Evolutionary conservation across 805 yeast genomes (phyloP).

Genomic region (Myxozyma vanderwaltii): DNA sequence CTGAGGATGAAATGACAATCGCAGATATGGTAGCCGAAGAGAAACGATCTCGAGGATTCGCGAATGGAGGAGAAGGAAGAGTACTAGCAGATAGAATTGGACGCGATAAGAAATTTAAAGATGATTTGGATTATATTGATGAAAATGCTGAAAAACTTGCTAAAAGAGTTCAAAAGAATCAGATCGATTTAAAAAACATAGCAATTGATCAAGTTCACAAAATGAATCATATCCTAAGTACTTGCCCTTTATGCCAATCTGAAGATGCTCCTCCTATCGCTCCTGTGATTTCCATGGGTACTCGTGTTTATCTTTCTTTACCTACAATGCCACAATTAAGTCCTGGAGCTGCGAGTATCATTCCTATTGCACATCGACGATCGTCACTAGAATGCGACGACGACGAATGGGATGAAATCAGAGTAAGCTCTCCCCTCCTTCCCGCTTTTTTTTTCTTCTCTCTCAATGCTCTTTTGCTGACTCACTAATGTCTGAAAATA

Average conservation of each 20-base stretch:
- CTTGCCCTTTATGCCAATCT: constrained; percentile 46
- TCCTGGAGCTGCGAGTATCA: constrained; percentile 45
- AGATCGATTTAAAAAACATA: constrained; percentile 40
- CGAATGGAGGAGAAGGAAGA: constrained; percentile 34
- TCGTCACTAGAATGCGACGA: constrained; percentile 48
- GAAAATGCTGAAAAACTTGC: constrained; percentile 48
- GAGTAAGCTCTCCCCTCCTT: constrained; percentile 16
- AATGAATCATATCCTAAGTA: constrained; percentile 41
- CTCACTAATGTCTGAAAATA: background rate
- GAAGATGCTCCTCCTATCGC: constrained; percentile 37
- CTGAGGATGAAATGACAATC: constrained; percentile 45
- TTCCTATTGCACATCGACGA: constrained; percentile 47
- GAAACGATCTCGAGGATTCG: constrained; percentile 32
- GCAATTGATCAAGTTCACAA: constrained; percentile 39
- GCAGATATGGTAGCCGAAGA: constrained; percentile 46
- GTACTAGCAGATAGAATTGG: constrained; percentile 44
- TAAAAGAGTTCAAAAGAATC: constrained; percentile 38
- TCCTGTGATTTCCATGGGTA: constrained; percentile 45
- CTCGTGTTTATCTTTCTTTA: constrained; percentile 45
- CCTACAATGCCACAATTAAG: constrained; percentile 49
- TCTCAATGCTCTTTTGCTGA: too few species aligned
- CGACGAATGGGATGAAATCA: constrained; percentile 51
- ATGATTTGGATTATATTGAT: constrained; percentile 50
- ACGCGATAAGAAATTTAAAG: constrained; percentile 44
- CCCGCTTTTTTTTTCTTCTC: too few species aligned